Percentiles rank a stretch among this genome's conserved stretches.
phyloP scores from a whole-genome alignment of 2,329 filamentous ascomycete genomes.

The Botryotinia convoluta region DNA sequence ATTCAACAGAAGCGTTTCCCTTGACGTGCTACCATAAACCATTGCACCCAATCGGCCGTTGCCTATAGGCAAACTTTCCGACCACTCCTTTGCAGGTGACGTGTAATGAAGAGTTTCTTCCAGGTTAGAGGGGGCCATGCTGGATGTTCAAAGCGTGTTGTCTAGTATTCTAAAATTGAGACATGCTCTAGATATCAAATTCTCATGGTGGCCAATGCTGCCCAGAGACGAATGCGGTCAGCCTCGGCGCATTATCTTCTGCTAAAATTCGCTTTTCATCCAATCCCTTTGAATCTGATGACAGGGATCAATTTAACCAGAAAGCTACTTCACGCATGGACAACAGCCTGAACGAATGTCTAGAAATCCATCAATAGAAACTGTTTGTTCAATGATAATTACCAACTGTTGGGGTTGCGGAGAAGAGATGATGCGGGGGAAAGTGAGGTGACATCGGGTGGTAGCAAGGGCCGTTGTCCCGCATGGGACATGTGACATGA shows the following conservation, averaged over 20 bases:
- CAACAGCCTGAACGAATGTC: background rate
- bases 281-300: background rate
- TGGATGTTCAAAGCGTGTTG: background rate
- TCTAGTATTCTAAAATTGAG: background rate
- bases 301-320: background rate
- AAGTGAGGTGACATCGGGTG: background rate
- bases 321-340: background rate
- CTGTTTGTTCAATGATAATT: background rate
- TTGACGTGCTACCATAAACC: conserved; percentile 45
- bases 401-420: background rate
- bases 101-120: conserved; percentile 33
- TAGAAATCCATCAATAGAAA: conserved; percentile 5
- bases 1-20: conserved; percentile 47
- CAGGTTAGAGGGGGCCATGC: background rate
- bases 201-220: background rate
- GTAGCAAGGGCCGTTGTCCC: conserved; percentile 1
- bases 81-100: conserved; percentile 37
- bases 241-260: background rate
- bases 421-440: background rate
- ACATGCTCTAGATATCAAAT: background rate
- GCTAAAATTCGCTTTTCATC: background rate
- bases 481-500: background rate
- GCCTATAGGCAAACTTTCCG: conserved; percentile 46
- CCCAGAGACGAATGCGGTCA: background rate
- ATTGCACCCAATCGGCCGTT: conserved; percentile 47